phyloP scores from a whole-genome alignment of 352 stramenopile genomes.

The Globisporangium solare region DNA sequence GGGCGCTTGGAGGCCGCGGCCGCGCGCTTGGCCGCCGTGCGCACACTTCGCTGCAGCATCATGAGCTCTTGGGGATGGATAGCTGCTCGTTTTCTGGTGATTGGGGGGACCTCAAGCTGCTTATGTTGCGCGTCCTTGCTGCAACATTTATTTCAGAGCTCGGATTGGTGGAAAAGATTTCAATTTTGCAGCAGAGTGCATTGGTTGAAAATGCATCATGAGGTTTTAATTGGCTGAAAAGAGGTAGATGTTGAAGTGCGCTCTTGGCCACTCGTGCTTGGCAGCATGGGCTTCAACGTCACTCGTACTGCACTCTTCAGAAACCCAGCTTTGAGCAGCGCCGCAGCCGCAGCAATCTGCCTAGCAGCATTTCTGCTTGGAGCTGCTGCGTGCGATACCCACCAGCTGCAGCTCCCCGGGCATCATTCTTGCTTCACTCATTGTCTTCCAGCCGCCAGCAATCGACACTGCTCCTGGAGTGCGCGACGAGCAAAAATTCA shows the following conservation, averaged over 20 bases:
- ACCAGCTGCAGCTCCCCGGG: too few species aligned
- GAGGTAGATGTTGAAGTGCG: not conserved
- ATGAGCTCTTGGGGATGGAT: not conserved
- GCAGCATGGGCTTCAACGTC: too few species aligned
- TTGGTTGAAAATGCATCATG: not conserved
- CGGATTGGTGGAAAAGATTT: not conserved
- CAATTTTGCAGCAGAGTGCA: not conserved
- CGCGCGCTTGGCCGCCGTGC: slow-evolving; percentile 1
- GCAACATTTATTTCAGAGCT: not conserved
- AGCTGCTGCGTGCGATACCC: too few species aligned
- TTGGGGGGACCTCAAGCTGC: not conserved
- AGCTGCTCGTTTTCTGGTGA: not conserved
- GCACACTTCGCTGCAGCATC: slow-evolving; percentile 6
- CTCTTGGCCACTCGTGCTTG: not conserved
- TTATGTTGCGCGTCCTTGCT: slow-evolving; percentile 3
- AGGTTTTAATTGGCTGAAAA: slow-evolving; percentile 1
- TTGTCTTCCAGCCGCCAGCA: too few species aligned
- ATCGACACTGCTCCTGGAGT: too few species aligned
- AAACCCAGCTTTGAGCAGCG: too few species aligned
- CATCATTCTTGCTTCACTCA: too few species aligned
- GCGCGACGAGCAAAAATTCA: too few species aligned
- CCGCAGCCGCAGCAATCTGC: too few species aligned
- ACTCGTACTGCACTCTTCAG: too few species aligned
- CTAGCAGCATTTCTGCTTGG: too few species aligned
- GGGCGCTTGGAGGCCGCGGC: not conserved